Percentiles rank a stretch among this genome's conserved stretches.
phyloP scores from a whole-genome alignment of 2,329 filamentous ascomycete species.

The Botrytis cinerea region DNA sequence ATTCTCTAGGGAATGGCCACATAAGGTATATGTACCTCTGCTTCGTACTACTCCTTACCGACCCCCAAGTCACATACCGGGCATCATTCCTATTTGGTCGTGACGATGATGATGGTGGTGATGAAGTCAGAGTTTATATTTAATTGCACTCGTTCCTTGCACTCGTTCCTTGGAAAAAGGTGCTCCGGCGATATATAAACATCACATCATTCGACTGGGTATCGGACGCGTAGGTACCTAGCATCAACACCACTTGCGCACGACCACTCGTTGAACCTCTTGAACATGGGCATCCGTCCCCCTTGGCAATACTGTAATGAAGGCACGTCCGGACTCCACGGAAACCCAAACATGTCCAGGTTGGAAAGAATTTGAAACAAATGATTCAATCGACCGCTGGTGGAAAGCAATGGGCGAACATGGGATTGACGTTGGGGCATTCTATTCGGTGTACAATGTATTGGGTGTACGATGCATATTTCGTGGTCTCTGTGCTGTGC shows the following conservation, averaged over 20 bases:
- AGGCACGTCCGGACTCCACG: not conserved
- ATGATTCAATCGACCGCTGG: not conserved
- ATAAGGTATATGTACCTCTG: not conserved
- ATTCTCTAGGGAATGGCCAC: no score
- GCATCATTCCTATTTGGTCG: not conserved
- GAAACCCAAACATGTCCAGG: not conserved
- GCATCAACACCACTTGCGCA: not conserved
- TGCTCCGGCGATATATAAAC: not conserved
- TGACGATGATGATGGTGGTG: not conserved
- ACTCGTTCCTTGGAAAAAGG: not conserved
- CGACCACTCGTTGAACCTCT: not conserved
- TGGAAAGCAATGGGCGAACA: not conserved
- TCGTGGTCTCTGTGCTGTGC: not conserved
- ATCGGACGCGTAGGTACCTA: no score
- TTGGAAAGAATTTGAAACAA: not conserved
- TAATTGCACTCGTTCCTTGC: not conserved
- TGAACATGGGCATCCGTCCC: not conserved
- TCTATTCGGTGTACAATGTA: no score
- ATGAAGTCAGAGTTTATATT: not conserved
- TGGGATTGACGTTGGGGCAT: not conserved
- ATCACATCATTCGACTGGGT: not conserved
- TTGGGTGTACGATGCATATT: not conserved
- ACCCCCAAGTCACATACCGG: not conserved
- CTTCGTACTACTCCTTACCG: not conserved
- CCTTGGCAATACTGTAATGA: not conserved